Evolutionary conservation across 768 basidiomycete genomes (phyloP).

Genomic region (Podaxis sp.): DNA sequence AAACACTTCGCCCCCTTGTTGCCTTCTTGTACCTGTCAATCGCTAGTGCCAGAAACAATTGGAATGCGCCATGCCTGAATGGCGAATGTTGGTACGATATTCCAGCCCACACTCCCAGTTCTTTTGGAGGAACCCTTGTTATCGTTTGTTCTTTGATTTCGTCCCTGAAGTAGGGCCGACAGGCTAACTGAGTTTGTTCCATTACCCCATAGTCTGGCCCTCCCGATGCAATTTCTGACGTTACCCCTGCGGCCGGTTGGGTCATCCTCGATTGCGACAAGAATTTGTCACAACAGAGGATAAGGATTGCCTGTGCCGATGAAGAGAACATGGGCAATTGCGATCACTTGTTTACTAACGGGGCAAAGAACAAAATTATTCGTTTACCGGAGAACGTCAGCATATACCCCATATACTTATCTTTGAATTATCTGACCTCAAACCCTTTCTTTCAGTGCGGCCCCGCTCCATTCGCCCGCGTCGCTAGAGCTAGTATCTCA

Average conservation of each 20-base stretch:
- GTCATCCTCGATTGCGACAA: slow-evolving; percentile 34
- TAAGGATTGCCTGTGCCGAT: slow-evolving; percentile 33
- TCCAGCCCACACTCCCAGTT: background rate
- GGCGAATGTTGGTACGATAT: slow-evolving; percentile 19
- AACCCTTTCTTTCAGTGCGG: slow-evolving; percentile 17
- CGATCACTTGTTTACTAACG: slow-evolving; percentile 18
- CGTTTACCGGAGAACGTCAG: slow-evolving; percentile 33
- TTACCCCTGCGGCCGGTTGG: slow-evolving; percentile 40
- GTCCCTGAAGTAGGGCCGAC: background rate
- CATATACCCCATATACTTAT: background rate
- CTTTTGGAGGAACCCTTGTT: slow-evolving; percentile 12
- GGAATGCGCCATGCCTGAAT: slow-evolving; percentile 15
- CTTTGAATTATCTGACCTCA: background rate
- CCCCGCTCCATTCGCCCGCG: slow-evolving; percentile 19
- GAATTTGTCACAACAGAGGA: slow-evolving; percentile 26
- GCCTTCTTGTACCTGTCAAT: background rate
- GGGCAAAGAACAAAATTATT: slow-evolving; percentile 34
- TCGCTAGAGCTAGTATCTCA: slow-evolving; percentile 18
- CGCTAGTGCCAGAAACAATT: slow-evolving; percentile 23
- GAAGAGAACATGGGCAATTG: slow-evolving; percentile 19
- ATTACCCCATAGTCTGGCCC: slow-evolving; percentile 19
- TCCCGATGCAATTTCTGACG: slow-evolving; percentile 30
- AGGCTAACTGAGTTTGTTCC: background rate
- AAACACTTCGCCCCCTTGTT: background rate
- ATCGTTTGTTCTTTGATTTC: slow-evolving; percentile 13